Evolutionary conservation across 257 asterid species (phyloP), one percentile per base, ranked within the genome.

Genomic region (Lavandula angustifolia): DNA sequence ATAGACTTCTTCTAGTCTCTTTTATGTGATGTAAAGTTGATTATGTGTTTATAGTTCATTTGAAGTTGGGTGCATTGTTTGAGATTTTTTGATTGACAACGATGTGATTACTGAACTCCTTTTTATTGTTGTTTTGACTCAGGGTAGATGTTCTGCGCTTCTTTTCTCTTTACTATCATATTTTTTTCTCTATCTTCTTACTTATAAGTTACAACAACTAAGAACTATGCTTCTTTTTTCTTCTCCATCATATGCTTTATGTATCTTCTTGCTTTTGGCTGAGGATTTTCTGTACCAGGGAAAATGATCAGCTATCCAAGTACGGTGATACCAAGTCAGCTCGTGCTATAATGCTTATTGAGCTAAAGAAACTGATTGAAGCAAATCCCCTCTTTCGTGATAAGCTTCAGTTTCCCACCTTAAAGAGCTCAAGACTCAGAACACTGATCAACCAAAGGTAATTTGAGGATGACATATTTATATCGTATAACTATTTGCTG

Each of bases 361-460:
- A 81, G 54, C 70, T 86, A 22, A 81, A 80, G 78, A 80, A 76
- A 52, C 42, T 84, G 73, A 76, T 86, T 5, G 84, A 76, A 69
- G 84, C 77, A 7, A 84, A 86, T 62, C 95, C 88, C 13, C 73
- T 67, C 51, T 86, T 86, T 69, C 84, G 82, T 8, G 87, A 84
- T 46, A 86, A 84, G 73, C 91, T 84, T 67, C 81, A 79, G 62
- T 81, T 84, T 59, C 95, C 91, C 33, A 48, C 44, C 62, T 60
- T 86, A 29, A 74, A 64, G 73, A 70, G 54, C 77, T 68, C 87
- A 43, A 79, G 91, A 68, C 67, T 84, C 81, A 83, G 86, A 57
- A 75, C 83, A 2, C 67, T 86, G 54, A 80, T 84, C 73, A 84
- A 81, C 59, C 95, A 86, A 62, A 82, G 95, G 91, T 79, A 61